Evolutionary conservation across 73 alveolate species (phyloP).

Genomic region (Durusdinium trenchii): DNA sequence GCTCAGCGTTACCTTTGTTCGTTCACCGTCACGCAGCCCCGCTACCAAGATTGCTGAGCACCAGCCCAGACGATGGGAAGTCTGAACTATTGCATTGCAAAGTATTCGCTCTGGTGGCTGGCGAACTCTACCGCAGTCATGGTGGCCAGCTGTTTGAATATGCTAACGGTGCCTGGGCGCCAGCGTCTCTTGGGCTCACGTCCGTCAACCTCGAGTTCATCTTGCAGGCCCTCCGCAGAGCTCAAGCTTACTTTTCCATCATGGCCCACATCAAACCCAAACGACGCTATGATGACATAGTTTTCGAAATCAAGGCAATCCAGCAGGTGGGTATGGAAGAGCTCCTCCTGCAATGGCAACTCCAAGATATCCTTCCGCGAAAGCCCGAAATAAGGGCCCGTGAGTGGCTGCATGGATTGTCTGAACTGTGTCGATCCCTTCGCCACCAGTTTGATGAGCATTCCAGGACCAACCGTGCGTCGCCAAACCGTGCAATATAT

Average conservation of each 20-base stretch:
- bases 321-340: background rate
- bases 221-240: slow-evolving; percentile 11
- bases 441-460: slow-evolving; percentile 45
- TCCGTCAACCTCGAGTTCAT: slow-evolving; percentile 16
- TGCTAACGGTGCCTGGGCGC: slow-evolving; percentile 42
- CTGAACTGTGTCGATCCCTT: background rate
- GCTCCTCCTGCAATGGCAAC: slow-evolving; percentile 45
- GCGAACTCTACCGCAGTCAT: background rate
- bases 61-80: background rate
- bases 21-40: too few species aligned
- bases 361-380: background rate
- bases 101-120: background rate
- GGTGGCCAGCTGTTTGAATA: slow-evolving; percentile 46
- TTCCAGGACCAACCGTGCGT: background rate
- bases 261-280: background rate
- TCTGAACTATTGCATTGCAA: background rate
- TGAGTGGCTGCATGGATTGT: background rate
- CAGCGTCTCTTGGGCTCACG: background rate
- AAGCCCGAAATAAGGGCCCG: background rate
- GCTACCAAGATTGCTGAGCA: background rate
- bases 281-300: background rate
- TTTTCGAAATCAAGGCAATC: background rate
- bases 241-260: slow-evolving; percentile 29
- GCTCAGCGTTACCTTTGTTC: too few species aligned
- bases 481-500: background rate